These are phyloP conservation scores for Colletotrichum falcatum DNA, from an alignment of 2,329 filamentous ascomycete genomes.

Conservation along the genomic window DNA sequence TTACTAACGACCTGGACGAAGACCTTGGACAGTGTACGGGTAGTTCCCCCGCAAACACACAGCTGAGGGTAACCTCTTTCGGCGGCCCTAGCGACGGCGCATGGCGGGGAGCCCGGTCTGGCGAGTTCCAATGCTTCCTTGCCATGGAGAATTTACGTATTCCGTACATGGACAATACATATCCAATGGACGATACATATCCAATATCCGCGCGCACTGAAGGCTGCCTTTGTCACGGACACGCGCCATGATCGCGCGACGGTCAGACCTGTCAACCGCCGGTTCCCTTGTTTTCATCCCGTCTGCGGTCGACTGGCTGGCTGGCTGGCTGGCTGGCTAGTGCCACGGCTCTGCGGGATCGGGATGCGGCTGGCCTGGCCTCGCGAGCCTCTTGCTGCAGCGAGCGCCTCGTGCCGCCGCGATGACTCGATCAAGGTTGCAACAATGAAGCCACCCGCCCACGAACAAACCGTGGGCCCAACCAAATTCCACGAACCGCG, in stretches of 20 bases:
- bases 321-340: neutral
- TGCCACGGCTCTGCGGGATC: slow-evolving; percentile 1
- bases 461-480: neutral
- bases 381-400: neutral
- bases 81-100: slow-evolving; percentile 13
- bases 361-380: slow-evolving; percentile 6
- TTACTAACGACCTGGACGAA: neutral
- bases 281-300: slow-evolving; percentile 14
- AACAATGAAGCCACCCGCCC: neutral
- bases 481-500: neutral
- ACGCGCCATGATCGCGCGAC: slow-evolving; percentile 13
- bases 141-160: too few relatives aligned
- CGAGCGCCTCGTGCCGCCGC: slow-evolving; percentile 15
- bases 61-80: slow-evolving; percentile 22
- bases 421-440: slow-evolving; percentile 8
- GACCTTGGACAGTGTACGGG: neutral
- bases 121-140: neutral
- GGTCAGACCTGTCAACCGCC: slow-evolving; percentile 23
- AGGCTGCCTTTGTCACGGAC: neutral
- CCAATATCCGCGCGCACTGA: too few relatives aligned
- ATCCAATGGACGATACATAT: too few relatives aligned
- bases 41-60: slow-evolving; percentile 34
- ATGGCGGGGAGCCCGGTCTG: slow-evolving; percentile 18
- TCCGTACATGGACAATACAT: too few relatives aligned
- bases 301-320: slow-evolving; percentile 26